These are phyloP conservation scores for Coemansia umbellata DNA, from an alignment of 192 early-diverging fungal species.

Conservation along the genomic window DNA sequence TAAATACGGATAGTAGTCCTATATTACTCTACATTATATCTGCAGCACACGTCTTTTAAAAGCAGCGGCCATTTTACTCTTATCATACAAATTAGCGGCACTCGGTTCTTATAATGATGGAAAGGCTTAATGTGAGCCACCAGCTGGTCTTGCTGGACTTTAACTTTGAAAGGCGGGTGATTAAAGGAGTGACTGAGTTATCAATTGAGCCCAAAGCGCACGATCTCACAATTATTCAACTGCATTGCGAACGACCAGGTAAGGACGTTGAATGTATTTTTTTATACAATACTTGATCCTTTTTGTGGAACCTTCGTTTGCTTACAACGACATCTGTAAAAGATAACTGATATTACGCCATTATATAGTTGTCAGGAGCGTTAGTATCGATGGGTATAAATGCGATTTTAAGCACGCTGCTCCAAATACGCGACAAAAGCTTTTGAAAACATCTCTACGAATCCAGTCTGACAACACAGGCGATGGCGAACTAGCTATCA, in stretches of 20 bases:
- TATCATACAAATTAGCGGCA: too few species aligned
- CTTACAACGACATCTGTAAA: too few species aligned
- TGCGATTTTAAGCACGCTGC: slow-evolving; percentile 18
- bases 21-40: too few species aligned
- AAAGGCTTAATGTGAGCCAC: slow-evolving; percentile 33
- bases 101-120: too few species aligned
- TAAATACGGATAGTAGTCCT: too few species aligned
- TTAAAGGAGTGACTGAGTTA: slow-evolving; percentile 48
- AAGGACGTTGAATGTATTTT: too few species aligned
- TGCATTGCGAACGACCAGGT: slow-evolving; percentile 49
- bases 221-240: slow-evolving; percentile 7
- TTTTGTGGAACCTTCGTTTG: too few species aligned
- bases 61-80: too few species aligned
- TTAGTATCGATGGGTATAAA: slow-evolving; percentile 16
- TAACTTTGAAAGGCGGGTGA: slow-evolving; percentile 22
- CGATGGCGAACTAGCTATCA: slow-evolving; percentile 25
- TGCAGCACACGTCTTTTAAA: too few species aligned
- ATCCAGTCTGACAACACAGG: slow-evolving; percentile 4
- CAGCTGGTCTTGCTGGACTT: slow-evolving; percentile 51
- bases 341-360: background rate
- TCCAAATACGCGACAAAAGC: slow-evolving; percentile 17
- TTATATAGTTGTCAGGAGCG: slow-evolving; percentile 20
- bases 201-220: slow-evolving; percentile 31
- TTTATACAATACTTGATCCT: too few species aligned
- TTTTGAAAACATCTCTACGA: slow-evolving; percentile 18